Evolutionary conservation across 1,284 basidiomycete genomes (phyloP).

Genomic region (Sporisorium graminicola): DNA sequence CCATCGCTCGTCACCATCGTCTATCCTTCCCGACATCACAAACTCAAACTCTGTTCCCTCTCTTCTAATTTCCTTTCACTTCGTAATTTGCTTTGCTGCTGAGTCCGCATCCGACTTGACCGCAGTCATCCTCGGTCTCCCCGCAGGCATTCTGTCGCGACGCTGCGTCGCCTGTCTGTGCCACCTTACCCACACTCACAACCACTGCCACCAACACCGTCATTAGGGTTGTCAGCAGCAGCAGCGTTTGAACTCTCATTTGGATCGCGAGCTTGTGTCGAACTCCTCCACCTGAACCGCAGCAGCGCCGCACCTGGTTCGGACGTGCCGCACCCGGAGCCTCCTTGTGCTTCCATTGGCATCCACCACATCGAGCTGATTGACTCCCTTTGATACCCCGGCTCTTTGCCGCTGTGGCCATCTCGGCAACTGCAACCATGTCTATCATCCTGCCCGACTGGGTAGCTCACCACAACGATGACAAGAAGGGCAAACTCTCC

Average conservation of each 20-base stretch:
- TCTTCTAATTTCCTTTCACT: background rate
- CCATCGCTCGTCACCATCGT: background rate
- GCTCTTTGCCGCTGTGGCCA: slow-evolving; percentile 3
- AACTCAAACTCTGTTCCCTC: background rate
- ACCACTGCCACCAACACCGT: background rate
- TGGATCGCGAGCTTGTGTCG: too few relatives aligned
- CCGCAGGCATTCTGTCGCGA: background rate
- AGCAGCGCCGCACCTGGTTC: background rate
- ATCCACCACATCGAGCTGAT: background rate
- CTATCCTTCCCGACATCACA: background rate
- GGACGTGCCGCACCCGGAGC: background rate
- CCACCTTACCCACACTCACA: background rate
- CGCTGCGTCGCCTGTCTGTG: background rate
- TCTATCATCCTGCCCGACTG: slow-evolving; percentile 66
- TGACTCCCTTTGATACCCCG: background rate
- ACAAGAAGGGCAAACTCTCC: slow-evolving; percentile 77
- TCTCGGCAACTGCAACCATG: slow-evolving; percentile 43
- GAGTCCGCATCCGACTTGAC: background rate
- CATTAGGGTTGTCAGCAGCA: background rate
- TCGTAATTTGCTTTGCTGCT: background rate
- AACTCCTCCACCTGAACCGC: background rate
- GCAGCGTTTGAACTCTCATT: background rate
- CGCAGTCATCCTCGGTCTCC: background rate
- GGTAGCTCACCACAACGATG: slow-evolving; percentile 65
- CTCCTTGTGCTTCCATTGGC: background rate